Base-by-base conservation (phyloP, 805 yeast species). In the Metschnikowia kofuensis region DNA sequence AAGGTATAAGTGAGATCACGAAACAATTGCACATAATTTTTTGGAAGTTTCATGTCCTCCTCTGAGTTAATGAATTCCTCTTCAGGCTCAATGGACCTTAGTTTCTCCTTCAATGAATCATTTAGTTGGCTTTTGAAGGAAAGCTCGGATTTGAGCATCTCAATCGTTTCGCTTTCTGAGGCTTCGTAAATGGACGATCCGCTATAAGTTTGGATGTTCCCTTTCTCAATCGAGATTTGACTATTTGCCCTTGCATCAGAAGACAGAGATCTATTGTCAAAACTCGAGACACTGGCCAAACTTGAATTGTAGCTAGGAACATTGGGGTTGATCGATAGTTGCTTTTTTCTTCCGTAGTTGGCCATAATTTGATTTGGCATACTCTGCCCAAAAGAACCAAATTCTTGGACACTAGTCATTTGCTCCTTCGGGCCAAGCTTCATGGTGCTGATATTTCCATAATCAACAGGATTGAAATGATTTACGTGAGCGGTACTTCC, bases 71-170 rank as follows among this genome's bases (percentile, higher is more conserved):
- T 45, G 16, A 14, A 40, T 28, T 44, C 30, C 27, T 50, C 48
- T 27, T 45, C 48, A 42, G 48, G 40, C 34, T 44, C 50, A 38
- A 57, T 43, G 16, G 55, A 41, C 40, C 58, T 60, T 38, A 70
- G 54, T 49, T 72, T 70, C 37, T 69, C 70, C 13, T 69, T 62
- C 56, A 73, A 59, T 51, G 66, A 62, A 49, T 65, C 59, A 55
- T 68, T 59, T 51, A 74, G 60, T 58, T 69, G 69, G 40, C 84
- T 82, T 60, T 83, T 85, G 44, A 83, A 66, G 48, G 75, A 75
- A 44, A 85, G 58, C 53, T 82, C 81, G 42, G 79, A 64, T 54
- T 74, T 76, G 48, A 79, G 62, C 45, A 69, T 65, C 40, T 77
- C 80, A 13, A 58, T 32, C 29, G 51, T 35, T 27, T 48, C 54